Evolutionary conservation across 2,329 filamentous ascomycete species (phyloP), one percentile per base, ranked within the genome.

Genomic region (Trichoderma guizhouense): DNA sequence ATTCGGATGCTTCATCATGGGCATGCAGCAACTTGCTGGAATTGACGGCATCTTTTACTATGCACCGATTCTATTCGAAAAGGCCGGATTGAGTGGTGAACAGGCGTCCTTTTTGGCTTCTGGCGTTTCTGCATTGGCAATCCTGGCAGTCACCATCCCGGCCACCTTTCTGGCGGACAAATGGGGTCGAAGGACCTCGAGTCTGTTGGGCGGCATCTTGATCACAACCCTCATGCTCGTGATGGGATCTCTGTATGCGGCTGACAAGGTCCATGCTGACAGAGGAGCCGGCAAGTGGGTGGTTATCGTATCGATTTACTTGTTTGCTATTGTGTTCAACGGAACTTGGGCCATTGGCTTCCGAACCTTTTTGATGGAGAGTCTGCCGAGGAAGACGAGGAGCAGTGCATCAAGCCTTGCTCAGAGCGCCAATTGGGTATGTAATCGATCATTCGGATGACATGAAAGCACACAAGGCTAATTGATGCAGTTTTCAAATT

Each of bases 31-130:
- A 62, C 81, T 90, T 12, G 85, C 82, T 21, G 88, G 89, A 0
- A 90, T 91, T 51, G 89, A 91, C 47, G 89, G 87, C 0, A 84
- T 91, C 0, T 80, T 90, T 2, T 90, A 88, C 73, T 91, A 91
- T 71, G 87, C 89, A 0, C 89, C 90, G 0, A 81, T 87, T 0
- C 79, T 91, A 0, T 91, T 91, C 74, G 81, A 84, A 24, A 87
- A 89, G 71, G 88, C 89, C 0, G 89, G 89, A 0, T 82, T 91
- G 3, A 80, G 82, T 7, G 86, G 85, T 2, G 82, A 85, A 12
- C 82, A 84, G 70, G 84, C 86, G 1, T 86, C 84, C 0, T 88
- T 90, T 72, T 81, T 90, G 14, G 89, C 88, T 0, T 90, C 88
- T 0, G 88, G 88, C 0, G 82, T 90, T 8, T 88, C 88, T 0